These are phyloP conservation scores for Backusella tuberculispora DNA, from an alignment of 192 early-diverging fungal genomes.

Conservation along the genomic window DNA sequence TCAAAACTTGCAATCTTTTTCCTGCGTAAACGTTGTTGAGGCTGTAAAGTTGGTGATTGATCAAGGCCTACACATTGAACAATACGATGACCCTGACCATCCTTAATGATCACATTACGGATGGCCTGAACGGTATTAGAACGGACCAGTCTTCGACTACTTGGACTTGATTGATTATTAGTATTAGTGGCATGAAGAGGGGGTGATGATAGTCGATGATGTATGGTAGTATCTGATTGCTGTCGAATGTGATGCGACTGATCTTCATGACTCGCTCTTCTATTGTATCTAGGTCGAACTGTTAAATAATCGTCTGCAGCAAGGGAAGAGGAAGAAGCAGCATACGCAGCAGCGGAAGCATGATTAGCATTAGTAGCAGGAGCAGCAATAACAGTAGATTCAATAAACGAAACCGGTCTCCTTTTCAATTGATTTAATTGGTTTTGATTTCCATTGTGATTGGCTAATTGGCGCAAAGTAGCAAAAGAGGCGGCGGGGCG, in stretches of 20 bases:
- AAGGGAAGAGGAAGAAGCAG: neutral
- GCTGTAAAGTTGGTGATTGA: neutral
- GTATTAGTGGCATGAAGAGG: neutral
- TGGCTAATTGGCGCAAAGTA: conserved; percentile 23
- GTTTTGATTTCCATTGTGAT: neutral
- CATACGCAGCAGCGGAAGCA: neutral
- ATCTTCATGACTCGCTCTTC: conserved; percentile 26
- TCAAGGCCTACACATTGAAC: conserved; percentile 17
- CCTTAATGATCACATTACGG: conserved; percentile 18
- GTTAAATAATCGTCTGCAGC: neutral
- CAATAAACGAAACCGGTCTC: conserved; percentile 19
- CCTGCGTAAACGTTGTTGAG: neutral
- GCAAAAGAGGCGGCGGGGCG: conserved; percentile 30
- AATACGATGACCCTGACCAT: conserved; percentile 19
- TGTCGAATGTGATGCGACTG: conserved; percentile 7
- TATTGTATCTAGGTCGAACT: conserved; percentile 13
- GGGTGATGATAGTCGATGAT: neutral
- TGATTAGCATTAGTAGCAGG: neutral
- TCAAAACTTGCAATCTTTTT: conserved; percentile 15
- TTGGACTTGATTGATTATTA: neutral
- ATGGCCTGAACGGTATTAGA: conserved; percentile 16
- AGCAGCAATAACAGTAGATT: neutral
- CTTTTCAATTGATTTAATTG: conserved; percentile 2
- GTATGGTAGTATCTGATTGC: conserved; percentile 5
- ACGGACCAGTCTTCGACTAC: conserved; percentile 1